Percentiles rank a stretch among this genome's conserved stretches.
These are phyloP conservation scores for Pelargonium citronellum DNA, from an alignment of 441 rosid species.

Conservation along the genomic window DNA sequence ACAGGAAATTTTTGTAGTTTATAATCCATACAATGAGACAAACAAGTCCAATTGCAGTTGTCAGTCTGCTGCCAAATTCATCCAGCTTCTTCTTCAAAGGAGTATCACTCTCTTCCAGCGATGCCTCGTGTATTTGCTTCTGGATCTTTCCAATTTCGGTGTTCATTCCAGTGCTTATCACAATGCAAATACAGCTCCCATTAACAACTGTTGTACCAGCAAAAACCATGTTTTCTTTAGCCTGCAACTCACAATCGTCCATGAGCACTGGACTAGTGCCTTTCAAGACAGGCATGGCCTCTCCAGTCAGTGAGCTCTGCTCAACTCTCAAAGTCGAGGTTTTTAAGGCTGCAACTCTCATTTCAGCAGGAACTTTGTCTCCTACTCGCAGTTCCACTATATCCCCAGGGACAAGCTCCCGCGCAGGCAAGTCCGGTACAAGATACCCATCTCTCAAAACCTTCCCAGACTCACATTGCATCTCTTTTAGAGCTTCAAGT, in stretches of 20 bases:
- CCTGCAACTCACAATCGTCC: slow-evolving; percentile 35
- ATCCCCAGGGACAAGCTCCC: slow-evolving; percentile 40
- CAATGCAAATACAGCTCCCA: slow-evolving; percentile 39
- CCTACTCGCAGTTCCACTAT: slow-evolving; percentile 42
- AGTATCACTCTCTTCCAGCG: slow-evolving; percentile 41
- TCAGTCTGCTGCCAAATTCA: slow-evolving; percentile 6
- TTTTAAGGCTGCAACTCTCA: slow-evolving; percentile 34
- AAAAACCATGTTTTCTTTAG: slow-evolving; percentile 38
- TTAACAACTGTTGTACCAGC: slow-evolving; percentile 48
- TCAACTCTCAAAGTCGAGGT: slow-evolving; percentile 43
- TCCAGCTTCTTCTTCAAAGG: slow-evolving; percentile 41
- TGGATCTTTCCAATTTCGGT: slow-evolving; percentile 45
- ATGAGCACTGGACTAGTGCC: slow-evolving; percentile 26
- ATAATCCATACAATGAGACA: slow-evolving; percentile 9
- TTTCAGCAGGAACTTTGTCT: slow-evolving; percentile 42
- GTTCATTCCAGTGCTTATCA: slow-evolving; percentile 38
- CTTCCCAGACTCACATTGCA: slow-evolving; percentile 39
- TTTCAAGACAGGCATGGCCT: slow-evolving; percentile 42
- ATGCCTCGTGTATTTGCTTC: slow-evolving; percentile 33
- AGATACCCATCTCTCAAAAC: slow-evolving; percentile 34
- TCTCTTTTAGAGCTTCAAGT: slow-evolving; percentile 39
- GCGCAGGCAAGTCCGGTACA: slow-evolving; percentile 27
- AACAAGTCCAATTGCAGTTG: slow-evolving; percentile 7
- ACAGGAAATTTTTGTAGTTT: slow-evolving; percentile 23
- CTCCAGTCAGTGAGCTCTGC: slow-evolving; percentile 45